Percentiles rank a stretch among this genome's conserved stretches.
Evolutionary conservation across 1,284 basidiomycete genomes (phyloP).

Genomic region (Hemileia vastatrix): DNA sequence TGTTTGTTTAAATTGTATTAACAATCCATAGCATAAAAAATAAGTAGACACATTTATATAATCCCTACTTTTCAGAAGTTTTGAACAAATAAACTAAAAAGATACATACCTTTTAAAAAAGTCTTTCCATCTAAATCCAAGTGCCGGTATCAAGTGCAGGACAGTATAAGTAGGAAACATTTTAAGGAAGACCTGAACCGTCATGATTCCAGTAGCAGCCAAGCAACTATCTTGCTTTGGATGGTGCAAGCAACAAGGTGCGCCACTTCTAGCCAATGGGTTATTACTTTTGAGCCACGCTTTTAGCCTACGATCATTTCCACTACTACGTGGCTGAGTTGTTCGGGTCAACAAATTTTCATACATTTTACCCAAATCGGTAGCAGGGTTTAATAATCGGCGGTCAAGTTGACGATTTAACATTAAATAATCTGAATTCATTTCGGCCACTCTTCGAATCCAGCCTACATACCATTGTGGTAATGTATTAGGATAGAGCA

Average conservation of each 20-base stretch:
- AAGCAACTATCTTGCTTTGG: slow-evolving; percentile 13
- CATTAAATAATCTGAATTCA: slow-evolving; percentile 9
- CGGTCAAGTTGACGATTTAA: slow-evolving; percentile 8
- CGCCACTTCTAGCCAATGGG: not conserved
- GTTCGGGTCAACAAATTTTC: slow-evolving; percentile 4
- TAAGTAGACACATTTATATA: not conserved
- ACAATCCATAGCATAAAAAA: not conserved
- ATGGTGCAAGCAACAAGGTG: slow-evolving; percentile 15
- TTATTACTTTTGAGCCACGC: slow-evolving; percentile 7
- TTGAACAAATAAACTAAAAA: not conserved
- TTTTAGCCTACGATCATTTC: slow-evolving; percentile 8
- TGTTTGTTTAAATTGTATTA: not conserved
- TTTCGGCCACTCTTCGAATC: slow-evolving; percentile 9
- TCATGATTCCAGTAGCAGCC: not conserved
- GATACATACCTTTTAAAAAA: slow-evolving; percentile 10
- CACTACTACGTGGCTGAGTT: slow-evolving; percentile 3
- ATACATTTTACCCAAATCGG: not conserved
- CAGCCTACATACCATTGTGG: slow-evolving; percentile 18
- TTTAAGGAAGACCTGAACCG: too few species aligned
- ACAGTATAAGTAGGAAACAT: slow-evolving; percentile 22
- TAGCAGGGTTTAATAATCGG: not conserved
- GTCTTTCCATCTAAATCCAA: slow-evolving; percentile 17
- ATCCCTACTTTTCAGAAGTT: too few species aligned
- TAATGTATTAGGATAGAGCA: slow-evolving; percentile 9
- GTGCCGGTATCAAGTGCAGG: slow-evolving; percentile 14